phyloP scores from a whole-genome alignment of 768 basidiomycete genomes.

The Ramaria sp. region DNA sequence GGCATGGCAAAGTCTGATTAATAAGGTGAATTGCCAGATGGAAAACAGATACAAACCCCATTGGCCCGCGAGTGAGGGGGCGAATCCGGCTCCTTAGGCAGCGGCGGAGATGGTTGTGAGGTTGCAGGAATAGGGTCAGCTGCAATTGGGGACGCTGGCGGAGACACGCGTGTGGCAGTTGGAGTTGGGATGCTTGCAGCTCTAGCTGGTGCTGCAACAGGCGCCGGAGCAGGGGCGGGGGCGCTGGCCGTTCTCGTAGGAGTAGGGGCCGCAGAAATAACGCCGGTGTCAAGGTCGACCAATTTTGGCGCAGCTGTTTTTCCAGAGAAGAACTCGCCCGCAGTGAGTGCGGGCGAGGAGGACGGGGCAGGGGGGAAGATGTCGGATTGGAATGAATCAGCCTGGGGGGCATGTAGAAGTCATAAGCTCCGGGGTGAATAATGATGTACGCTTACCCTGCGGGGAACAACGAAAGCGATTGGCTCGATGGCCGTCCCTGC shows the following conservation, averaged over 20 bases:
- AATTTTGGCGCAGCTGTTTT: slow-evolving; percentile 72
- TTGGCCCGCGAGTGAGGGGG: slow-evolving; percentile 8
- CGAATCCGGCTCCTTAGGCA: slow-evolving; percentile 5
- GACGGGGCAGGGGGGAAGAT: slow-evolving; percentile 92
- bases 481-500: slow-evolving; percentile 68
- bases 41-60: not conserved
- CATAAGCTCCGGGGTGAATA: no score
- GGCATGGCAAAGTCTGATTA: not conserved
- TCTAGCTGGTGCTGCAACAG: slow-evolving; percentile 16
- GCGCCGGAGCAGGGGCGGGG: slow-evolving; percentile 20
- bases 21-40: no score
- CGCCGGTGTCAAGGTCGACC: slow-evolving; percentile 67
- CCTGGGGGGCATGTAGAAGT: slow-evolving; percentile 28
- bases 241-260: slow-evolving; percentile 15
- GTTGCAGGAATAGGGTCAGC: slow-evolving; percentile 6
- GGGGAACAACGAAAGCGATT: slow-evolving; percentile 89
- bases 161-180: slow-evolving; percentile 19
- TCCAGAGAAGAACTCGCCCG: slow-evolving; percentile 81
- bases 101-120: not conserved
- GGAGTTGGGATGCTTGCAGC: slow-evolving; percentile 8
- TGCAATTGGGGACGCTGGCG: slow-evolving; percentile 4
- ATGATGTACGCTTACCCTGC: slow-evolving; percentile 45
- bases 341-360: slow-evolving; percentile 64
- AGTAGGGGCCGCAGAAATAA: slow-evolving; percentile 22
- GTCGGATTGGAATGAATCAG: slow-evolving; percentile 94